phyloP scores from a whole-genome alignment of 148 eudicot species.

The Diospyros kaki region DNA sequence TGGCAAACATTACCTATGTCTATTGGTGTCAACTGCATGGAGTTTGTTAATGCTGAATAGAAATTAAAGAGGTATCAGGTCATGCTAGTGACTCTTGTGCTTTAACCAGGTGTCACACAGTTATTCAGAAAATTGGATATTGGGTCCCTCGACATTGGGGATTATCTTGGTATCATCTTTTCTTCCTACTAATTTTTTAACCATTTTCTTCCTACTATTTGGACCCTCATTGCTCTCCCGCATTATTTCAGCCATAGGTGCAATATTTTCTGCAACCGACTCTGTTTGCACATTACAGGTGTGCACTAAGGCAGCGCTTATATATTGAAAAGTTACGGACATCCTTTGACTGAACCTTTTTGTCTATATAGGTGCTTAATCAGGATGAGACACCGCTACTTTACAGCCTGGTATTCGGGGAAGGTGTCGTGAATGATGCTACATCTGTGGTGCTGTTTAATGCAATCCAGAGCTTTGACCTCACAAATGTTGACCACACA shows the following conservation, averaged over 20 bases:
- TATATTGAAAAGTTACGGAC: background rate
- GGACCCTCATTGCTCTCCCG: slow-evolving; percentile 17
- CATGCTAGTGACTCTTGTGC: slow-evolving; percentile 7
- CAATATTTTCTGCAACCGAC: slow-evolving; percentile 84
- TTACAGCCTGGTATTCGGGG: slow-evolving; percentile 81
- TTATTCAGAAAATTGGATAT: slow-evolving; percentile 47
- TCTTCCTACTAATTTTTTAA: background rate
- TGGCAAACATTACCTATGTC: background rate
- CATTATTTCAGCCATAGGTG: slow-evolving; percentile 63
- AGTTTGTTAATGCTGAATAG: background rate
- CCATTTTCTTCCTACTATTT: background rate
- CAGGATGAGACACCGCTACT: slow-evolving; percentile 84
- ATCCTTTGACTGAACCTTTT: slow-evolving; percentile 13
- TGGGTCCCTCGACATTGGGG: slow-evolving; percentile 48
- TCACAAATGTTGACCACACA: slow-evolving; percentile 38
- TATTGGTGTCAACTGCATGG: background rate
- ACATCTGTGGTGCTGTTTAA: slow-evolving; percentile 79
- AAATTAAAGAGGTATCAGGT: background rate
- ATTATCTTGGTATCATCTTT: slow-evolving; percentile 55
- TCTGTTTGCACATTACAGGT: slow-evolving; percentile 89
- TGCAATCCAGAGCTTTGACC: slow-evolving; percentile 61
- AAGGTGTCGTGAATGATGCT: slow-evolving; percentile 84
- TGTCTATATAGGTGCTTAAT: slow-evolving; percentile 59
- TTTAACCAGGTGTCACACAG: slow-evolving; percentile 45
- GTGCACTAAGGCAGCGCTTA: slow-evolving; percentile 14